Evolutionary conservation across 352 stramenopile genomes (phyloP).

Genomic region (Globisporangium cederbergense): DNA sequence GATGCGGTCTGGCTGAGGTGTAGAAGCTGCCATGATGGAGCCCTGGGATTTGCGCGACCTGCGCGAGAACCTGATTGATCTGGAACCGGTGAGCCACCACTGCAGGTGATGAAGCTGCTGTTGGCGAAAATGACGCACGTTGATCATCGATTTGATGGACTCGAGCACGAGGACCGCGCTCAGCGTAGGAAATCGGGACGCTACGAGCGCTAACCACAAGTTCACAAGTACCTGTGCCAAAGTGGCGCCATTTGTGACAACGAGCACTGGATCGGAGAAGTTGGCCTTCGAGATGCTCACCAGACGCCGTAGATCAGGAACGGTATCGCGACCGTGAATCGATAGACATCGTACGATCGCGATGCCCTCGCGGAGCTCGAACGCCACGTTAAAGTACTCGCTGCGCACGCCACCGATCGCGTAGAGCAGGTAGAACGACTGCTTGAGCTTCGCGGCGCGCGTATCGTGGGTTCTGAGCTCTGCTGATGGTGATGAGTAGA

Average conservation of each 20-base stretch:
- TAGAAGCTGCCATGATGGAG: not conserved
- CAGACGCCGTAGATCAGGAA: constrained; percentile 23
- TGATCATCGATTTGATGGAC: constrained; percentile 12
- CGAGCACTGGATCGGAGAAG: constrained; percentile 8
- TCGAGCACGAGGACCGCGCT: constrained; percentile 5
- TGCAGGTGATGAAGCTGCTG: not conserved
- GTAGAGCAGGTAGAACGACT: constrained; percentile 2
- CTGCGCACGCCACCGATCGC: constrained; percentile 20
- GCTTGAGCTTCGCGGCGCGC: not conserved
- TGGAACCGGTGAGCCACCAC: not conserved
- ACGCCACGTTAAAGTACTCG: constrained; percentile 23
- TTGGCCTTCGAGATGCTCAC: constrained; percentile 6
- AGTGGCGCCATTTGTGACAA: not conserved
- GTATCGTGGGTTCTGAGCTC: not conserved
- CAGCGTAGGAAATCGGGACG: not conserved
- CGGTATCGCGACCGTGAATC: constrained; percentile 23
- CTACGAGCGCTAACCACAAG: not conserved
- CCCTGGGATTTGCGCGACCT: not conserved
- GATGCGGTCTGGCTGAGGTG: not conserved
- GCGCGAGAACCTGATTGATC: not conserved
- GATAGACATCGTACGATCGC: constrained; percentile 8
- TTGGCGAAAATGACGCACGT: not conserved
- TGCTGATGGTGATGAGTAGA: not conserved
- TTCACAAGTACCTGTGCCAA: constrained; percentile 8
- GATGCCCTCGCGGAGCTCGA: constrained; percentile 20